Percentiles rank a stretch among this genome's conserved stretches.
Conservation (phyloP, 1,284 basidiomycete genomes). For the Volvariella surrecta region DNA sequence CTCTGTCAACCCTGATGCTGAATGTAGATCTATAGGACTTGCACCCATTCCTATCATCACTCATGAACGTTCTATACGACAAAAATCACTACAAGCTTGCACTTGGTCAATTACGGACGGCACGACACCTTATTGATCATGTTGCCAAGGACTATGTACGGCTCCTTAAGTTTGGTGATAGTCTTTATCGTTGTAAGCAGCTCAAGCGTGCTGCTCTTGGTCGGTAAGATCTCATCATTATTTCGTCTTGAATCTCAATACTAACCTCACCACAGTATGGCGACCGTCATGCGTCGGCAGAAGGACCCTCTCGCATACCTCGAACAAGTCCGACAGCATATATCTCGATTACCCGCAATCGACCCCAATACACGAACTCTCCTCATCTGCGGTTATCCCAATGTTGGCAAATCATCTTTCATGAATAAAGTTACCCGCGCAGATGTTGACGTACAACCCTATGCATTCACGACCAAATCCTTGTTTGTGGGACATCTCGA, state of each 20-base stretch:
- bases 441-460: slow-evolving; percentile 96
- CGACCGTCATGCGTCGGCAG: slow-evolving; percentile 93
- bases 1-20: slow-evolving; percentile 6
- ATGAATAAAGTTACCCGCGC: slow-evolving; percentile 98
- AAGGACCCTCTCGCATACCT: slow-evolving; percentile 95
- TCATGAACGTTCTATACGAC: slow-evolving; percentile 96
- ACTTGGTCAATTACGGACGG: slow-evolving; percentile 89
- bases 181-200: slow-evolving; percentile 94
- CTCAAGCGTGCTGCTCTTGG: slow-evolving; percentile 92
- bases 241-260: background rate
- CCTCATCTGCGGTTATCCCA: slow-evolving; percentile 94
- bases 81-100: slow-evolving; percentile 99
- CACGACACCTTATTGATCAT: slow-evolving; percentile 89
- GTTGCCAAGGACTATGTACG: slow-evolving; percentile 95
- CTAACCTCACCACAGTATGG: slow-evolving; percentile 55
- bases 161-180: slow-evolving; percentile 93
- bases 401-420: slow-evolving; percentile 96
- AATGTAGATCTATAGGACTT: slow-evolving; percentile 57
- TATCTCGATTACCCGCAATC: slow-evolving; percentile 92
- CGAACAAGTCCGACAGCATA: slow-evolving; percentile 95
- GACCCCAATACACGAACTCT: slow-evolving; percentile 96
- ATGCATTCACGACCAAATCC: slow-evolving; percentile 96
- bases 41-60: slow-evolving; percentile 88
- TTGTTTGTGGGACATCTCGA: slow-evolving; percentile 96
- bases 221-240: slow-evolving; percentile 45